These are phyloP conservation scores for Boletellus deceptivus DNA, from an alignment of 1,284 basidiomycete genomes.

Conservation along the genomic window DNA sequence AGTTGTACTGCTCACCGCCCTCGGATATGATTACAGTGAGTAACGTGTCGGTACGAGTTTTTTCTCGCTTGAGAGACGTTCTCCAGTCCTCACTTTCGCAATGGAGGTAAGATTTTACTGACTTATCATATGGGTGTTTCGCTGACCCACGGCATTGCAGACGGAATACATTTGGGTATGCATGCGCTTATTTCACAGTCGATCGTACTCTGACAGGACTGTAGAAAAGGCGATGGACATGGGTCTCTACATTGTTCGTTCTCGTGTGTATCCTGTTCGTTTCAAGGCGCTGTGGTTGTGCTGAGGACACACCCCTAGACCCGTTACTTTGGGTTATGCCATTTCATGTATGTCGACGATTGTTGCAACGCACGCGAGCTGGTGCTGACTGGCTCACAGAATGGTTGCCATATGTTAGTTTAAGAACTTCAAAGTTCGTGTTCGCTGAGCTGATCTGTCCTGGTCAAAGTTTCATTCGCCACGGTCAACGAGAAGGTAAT, in stretches of 20 bases:
- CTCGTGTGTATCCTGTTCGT: background rate
- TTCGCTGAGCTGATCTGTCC: background rate
- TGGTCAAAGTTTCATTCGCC: background rate
- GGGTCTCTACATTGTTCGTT: background rate
- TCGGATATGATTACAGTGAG: constrained; percentile 1
- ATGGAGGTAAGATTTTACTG: background rate
- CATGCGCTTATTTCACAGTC: background rate
- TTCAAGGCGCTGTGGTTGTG: background rate
- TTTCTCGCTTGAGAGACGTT: too few species aligned
- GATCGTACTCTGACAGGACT: background rate
- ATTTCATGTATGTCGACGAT: background rate
- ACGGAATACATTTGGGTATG: background rate
- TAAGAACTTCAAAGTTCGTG: background rate
- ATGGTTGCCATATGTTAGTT: background rate
- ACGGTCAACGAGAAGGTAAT: background rate
- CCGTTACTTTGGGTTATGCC: background rate
- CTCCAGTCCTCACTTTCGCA: background rate
- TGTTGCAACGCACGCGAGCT: background rate
- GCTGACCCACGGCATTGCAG: background rate
- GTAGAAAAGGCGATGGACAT: background rate
- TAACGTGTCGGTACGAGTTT: background rate
- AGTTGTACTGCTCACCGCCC: background rate
- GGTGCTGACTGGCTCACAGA: background rate
- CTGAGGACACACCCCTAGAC: background rate
- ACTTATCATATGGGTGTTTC: background rate